Base-by-base conservation (phyloP, 2,329 filamentous ascomycete species). In the Chrysosporium queenslandicum region DNA sequence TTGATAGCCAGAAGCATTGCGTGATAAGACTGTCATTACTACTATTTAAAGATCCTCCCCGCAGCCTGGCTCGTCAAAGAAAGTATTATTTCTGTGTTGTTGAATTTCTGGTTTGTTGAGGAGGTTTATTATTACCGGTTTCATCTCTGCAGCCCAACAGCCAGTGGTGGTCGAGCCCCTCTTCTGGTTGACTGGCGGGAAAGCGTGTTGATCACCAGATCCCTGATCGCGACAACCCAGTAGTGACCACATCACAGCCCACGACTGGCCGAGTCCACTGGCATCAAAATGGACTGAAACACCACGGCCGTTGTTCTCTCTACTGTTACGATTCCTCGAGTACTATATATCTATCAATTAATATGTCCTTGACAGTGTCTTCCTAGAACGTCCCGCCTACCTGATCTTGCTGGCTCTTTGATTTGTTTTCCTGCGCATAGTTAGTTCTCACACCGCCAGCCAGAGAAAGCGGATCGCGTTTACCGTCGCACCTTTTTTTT, bases 151-250 rank as follows among this genome's bases (percentile, higher is more conserved):
- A n/a, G n/a, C n/a, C n/a, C n/a, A n/a, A n/a, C n/a, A n/a, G n/a
- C n/a, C n/a, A n/a, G n/a, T n/a, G n/a, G 30, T 47, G 30, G 32
- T 21, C 45, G 9, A 12, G 36, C 30, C 30, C 34, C 29, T 36
- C 29, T n/a, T n/a, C n/a, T n/a, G n/a, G n/a, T 21, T 47, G 45
- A 47, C 37, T 47, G 45, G 45, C 21, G 42, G 43, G 27, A 34
- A 20, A n/a, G n/a, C n/a, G 27, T 16, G 32, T 40, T 48, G 46
- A 48, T 48, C 46, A 48, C 21, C 46, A 16, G 46, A 48, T 48
- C 46, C 46, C 32, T 48, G 46, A 48, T 16, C 43, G 4, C 4
- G 27, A 4, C 25, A 39, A n/a, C 16, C 12, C 11, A 40, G 14
- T 37, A 34, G 14, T 23, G 5, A 48, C 32, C n/a, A 39, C 18